Evolutionary conservation across 805 yeast genomes (phyloP), one percentile per base, ranked within the genome.

Genomic region (Suhomyces sp.): DNA sequence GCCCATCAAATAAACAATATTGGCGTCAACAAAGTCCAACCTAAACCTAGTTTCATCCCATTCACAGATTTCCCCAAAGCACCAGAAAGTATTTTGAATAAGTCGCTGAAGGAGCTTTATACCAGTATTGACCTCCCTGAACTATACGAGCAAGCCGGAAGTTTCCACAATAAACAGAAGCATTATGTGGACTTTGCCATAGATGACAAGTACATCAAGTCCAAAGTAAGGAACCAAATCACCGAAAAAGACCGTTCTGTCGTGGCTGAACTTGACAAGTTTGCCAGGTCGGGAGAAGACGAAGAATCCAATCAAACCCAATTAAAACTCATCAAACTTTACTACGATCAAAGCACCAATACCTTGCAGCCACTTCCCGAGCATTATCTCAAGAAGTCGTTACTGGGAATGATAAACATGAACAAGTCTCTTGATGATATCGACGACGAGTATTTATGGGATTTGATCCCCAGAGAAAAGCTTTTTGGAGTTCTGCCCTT

Each of bases 401-500:
- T 74, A 46, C 71, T 75, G 46, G 78, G 77, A 6, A 70, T 73
- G 72, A 63, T 73, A 35, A 69, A 68, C 35, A 55, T 71, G 49
- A 73, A 72, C 52, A 70, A 72, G 1, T 62, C 62, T 23, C 61
- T 74, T 49, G 64, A 67, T 27, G 70, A 68, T 46, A 65, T 75
- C 17, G 71, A 70, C 50, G 77, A 76, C 54, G 74, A 69, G 31
- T 72, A 67, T 51, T 65, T 76, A 38, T 74, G 79, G 78, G 64
- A 71, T 17, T 47, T 71, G 42, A 61, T 71, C 23, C 79, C 79
- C 3, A 64, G 63, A 40, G 71, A 65, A 22, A 65, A 67, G 52
- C 52, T 65, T 29, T 73, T 68, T 58, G 76, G 73, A 7, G 55
- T 58, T 3, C 71, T 72, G 7, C 77, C 78, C 1, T 72, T 66